phyloP scores from a whole-genome alignment of 1,284 basidiomycete species.

The Trichosporon sp. region DNA sequence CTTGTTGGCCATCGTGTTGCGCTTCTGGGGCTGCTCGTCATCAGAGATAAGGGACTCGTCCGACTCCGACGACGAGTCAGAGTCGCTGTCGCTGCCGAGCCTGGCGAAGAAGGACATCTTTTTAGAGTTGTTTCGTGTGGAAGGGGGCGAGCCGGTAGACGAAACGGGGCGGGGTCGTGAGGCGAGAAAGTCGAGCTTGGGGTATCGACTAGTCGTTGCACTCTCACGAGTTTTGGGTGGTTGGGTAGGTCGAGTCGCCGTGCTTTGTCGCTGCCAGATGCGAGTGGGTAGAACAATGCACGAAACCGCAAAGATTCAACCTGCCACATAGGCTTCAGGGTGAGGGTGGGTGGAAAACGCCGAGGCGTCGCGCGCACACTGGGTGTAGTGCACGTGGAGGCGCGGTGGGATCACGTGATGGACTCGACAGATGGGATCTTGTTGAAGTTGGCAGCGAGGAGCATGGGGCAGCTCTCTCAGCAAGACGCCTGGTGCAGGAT shows the following conservation, averaged over 20 bases:
- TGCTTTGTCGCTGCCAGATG: neutral
- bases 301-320: neutral
- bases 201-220: neutral
- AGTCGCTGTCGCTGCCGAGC: slow-evolving; percentile 33
- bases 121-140: neutral
- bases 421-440: no score
- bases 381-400: neutral
- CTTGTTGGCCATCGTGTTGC: slow-evolving; percentile 26
- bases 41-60: slow-evolving; percentile 46
- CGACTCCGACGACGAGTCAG: slow-evolving; percentile 39
- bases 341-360: neutral
- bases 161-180: no score
- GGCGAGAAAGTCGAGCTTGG: neutral
- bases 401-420: neutral
- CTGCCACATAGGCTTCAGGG: neutral
- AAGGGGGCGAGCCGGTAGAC: no score
- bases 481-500: no score
- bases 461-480: no score
- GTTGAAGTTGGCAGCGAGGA: no score
- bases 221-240: slow-evolving; percentile 6
- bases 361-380: neutral
- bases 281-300: slow-evolving; percentile 4
- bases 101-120: slow-evolving; percentile 37
- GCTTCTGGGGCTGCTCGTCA: slow-evolving; percentile 30
- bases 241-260: no score